phyloP scores from a whole-genome alignment of 306 rosid species.

The Quercus dentata region DNA sequence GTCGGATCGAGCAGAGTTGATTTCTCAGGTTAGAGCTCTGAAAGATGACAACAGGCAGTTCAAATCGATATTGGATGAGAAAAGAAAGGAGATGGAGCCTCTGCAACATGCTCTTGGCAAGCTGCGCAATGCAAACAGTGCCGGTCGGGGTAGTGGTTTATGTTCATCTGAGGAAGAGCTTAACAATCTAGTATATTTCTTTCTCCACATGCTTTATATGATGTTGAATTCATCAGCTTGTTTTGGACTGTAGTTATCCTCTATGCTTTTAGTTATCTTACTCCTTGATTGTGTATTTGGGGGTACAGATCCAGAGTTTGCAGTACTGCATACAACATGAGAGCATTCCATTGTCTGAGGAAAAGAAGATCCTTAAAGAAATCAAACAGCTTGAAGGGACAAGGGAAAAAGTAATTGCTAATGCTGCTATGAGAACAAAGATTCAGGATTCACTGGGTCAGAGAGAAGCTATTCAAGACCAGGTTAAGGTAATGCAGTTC shows the following conservation, averaged over 20 bases:
- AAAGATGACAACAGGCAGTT: constrained; percentile 65
- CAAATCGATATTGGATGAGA: constrained; percentile 65
- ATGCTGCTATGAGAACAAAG: constrained; percentile 82
- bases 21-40: constrained; percentile 74
- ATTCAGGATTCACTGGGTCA: constrained; percentile 78
- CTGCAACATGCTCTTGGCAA: constrained; percentile 85
- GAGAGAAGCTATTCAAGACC: constrained; percentile 73
- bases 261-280: constrained; percentile 1
- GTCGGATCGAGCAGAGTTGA: constrained; percentile 68
- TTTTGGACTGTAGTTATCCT: not conserved
- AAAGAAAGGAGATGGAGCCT: constrained; percentile 81
- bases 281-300: constrained; percentile 22
- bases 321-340: constrained; percentile 92
- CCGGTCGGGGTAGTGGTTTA: constrained; percentile 59
- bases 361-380: constrained; percentile 83
- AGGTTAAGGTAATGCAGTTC: constrained; percentile 68
- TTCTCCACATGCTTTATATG: constrained; percentile 12
- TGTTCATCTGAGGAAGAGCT: constrained; percentile 97
- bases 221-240: constrained; percentile 13
- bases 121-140: constrained; percentile 70
- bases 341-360: constrained; percentile 88
- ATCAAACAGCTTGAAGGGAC: constrained; percentile 95
- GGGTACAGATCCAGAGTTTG: constrained; percentile 67
- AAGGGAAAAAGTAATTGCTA: constrained; percentile 79
- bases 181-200: constrained; percentile 51